A percentile compares a stretch with the other conserved stretches of the same genome.
Conservation (phyloP, 2,329 filamentous ascomycete species). For the Plenodomus tracheiphilus region DNA sequence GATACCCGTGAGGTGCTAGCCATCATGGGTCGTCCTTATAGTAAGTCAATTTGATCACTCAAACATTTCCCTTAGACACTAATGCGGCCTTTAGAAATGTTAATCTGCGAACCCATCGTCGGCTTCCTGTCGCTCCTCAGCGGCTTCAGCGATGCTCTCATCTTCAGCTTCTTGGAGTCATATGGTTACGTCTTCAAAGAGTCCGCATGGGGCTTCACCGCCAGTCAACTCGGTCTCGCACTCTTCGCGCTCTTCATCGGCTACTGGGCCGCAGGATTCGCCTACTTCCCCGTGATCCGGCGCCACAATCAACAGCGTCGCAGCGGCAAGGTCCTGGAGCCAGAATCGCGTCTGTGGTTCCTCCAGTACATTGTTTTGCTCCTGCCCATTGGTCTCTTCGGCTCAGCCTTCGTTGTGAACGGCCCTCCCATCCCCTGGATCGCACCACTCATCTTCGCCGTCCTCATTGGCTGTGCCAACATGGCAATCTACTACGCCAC, state of each 20-base stretch:
- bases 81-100: slow-evolving; percentile 54
- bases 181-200: slow-evolving; percentile 69
- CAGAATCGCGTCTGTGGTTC: slow-evolving; percentile 68
- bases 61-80: not conserved
- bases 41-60: not conserved
- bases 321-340: slow-evolving; percentile 54
- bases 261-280: slow-evolving; percentile 64
- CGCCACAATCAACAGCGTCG: slow-evolving; percentile 52
- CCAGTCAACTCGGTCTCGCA: slow-evolving; percentile 60
- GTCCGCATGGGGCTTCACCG: slow-evolving; percentile 60
- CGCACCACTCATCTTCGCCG: slow-evolving; percentile 56
- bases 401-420: slow-evolving; percentile 62
- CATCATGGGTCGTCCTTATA: slow-evolving; percentile 68
- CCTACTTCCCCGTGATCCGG: slow-evolving; percentile 58
- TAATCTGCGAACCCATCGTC: slow-evolving; percentile 74
- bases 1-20: slow-evolving; percentile 38
- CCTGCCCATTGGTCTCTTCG: slow-evolving; percentile 68
- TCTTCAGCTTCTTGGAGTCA: slow-evolving; percentile 77
- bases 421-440: slow-evolving; percentile 68
- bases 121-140: slow-evolving; percentile 70
- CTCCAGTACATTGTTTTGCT: slow-evolving; percentile 64
- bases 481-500: slow-evolving; percentile 76
- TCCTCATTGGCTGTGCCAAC: slow-evolving; percentile 68
- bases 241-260: slow-evolving; percentile 64
- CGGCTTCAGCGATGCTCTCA: slow-evolving; percentile 74